Evolutionary conservation across 2,329 filamentous ascomycete genomes (phyloP).

Genomic region (Cytospora paraplurivora): DNA sequence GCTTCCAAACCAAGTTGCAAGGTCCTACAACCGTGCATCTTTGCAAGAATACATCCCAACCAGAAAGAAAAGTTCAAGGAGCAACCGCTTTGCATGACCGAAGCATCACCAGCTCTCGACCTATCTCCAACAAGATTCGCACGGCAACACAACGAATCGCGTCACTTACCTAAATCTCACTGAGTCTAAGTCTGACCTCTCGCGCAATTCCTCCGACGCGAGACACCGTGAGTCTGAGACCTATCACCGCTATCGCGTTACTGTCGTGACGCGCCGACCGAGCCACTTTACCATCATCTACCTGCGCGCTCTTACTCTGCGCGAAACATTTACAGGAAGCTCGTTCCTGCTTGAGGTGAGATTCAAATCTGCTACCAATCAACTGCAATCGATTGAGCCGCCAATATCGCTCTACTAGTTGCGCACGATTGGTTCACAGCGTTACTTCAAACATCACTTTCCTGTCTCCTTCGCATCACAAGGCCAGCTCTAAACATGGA

Average conservation of each 20-base stretch:
- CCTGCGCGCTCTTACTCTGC: background rate
- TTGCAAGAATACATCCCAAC: background rate
- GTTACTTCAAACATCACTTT: background rate
- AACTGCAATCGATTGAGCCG: background rate
- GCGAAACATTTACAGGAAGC: background rate
- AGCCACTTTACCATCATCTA: background rate
- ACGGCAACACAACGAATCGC: background rate
- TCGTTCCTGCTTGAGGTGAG: background rate
- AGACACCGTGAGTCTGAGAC: background rate
- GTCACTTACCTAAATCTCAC: background rate
- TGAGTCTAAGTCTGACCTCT: background rate
- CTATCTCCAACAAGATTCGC: conserved; percentile 10
- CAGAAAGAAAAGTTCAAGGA: background rate
- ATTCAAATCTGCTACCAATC: conserved; percentile 1
- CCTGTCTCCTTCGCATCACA: background rate
- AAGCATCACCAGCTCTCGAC: conserved; percentile 5
- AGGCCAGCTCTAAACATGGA: background rate
- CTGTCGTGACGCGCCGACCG: conserved; percentile 1
- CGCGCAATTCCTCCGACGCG: background rate
- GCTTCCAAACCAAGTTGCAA: background rate
- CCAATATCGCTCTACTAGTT: background rate
- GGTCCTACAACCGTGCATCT: background rate
- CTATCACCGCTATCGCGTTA: conserved; percentile 9
- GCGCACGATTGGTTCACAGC: background rate
- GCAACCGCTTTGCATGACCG: background rate